Conservation (phyloP, 2,329 filamentous ascomycete species). For the Xylariaceae sp. region DNA sequence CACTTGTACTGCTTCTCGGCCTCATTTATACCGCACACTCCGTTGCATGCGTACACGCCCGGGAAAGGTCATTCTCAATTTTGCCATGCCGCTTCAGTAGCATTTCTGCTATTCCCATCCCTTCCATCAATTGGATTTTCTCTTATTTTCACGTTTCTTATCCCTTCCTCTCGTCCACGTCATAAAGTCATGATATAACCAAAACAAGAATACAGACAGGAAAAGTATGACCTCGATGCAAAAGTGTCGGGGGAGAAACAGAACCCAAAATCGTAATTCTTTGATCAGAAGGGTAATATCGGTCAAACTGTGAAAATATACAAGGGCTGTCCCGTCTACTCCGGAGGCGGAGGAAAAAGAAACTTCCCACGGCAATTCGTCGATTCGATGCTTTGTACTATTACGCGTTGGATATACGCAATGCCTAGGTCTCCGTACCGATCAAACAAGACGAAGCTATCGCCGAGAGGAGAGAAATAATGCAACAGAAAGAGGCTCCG, state of each 20-base stretch:
- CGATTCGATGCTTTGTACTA: background rate
- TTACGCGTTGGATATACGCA: background rate
- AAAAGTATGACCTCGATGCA: background rate
- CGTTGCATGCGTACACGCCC: background rate
- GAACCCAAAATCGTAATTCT: background rate
- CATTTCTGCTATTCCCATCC: conserved; percentile 3
- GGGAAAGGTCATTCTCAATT: background rate
- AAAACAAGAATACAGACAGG: background rate
- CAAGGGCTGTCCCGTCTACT: conserved; percentile 11
- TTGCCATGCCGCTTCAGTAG: conserved; percentile 14
- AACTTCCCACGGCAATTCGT: background rate
- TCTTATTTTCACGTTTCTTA: background rate
- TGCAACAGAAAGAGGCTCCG: conserved; percentile 13
- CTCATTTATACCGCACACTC: background rate
- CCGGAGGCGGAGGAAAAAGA: background rate
- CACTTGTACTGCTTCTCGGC: background rate
- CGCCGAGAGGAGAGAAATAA: conserved; percentile 8
- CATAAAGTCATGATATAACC: conserved; percentile 18
- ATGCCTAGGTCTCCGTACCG: background rate
- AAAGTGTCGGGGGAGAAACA: background rate
- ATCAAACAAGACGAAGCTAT: conserved; percentile 13
- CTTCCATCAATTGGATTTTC: background rate
- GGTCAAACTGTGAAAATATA: conserved; percentile 18
- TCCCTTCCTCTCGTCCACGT: conserved; percentile 8
- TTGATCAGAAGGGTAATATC: background rate